Evolutionary conservation across 257 asterid species (phyloP).

Genomic region (Craterostigma plantagineum): DNA sequence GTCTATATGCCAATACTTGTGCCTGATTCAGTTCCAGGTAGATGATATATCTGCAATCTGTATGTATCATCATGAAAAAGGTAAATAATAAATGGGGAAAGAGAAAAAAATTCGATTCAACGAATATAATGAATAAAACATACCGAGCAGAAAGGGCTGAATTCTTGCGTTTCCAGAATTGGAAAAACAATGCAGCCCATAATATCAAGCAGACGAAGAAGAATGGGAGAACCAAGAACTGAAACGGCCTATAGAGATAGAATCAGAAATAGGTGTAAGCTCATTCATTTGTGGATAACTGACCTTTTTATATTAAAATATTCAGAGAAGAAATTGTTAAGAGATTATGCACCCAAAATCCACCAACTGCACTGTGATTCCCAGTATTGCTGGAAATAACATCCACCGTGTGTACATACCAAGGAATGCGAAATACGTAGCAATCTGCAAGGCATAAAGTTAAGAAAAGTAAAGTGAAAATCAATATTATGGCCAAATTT

Average conservation of each 20-base stretch:
- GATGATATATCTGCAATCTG: slow-evolving; percentile 65
- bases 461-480: neutral
- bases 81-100: neutral
- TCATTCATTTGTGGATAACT: slow-evolving; percentile 1
- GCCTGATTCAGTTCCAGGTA: slow-evolving; percentile 33
- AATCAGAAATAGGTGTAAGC: neutral
- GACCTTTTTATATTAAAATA: slow-evolving; percentile 1
- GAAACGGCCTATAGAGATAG: slow-evolving; percentile 38
- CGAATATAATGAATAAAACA: neutral
- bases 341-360: slow-evolving; percentile 54
- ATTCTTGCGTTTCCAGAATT: slow-evolving; percentile 93
- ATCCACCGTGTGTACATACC: slow-evolving; percentile 95
- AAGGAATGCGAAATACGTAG: slow-evolving; percentile 75
- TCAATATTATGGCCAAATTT: neutral
- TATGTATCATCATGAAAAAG: neutral
- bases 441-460: slow-evolving; percentile 34
- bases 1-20: slow-evolving; percentile 22
- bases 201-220: slow-evolving; percentile 67
- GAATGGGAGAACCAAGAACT: slow-evolving; percentile 61
- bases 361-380: slow-evolving; percentile 53
- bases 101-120: neutral
- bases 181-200: slow-evolving; percentile 84
- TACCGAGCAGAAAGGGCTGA: slow-evolving; percentile 68
- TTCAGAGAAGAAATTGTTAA: slow-evolving; percentile 6
- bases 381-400: slow-evolving; percentile 79